Base-by-base conservation (phyloP, 352 stramenopile species). In the Thraustochytrium sp. region DNA sequence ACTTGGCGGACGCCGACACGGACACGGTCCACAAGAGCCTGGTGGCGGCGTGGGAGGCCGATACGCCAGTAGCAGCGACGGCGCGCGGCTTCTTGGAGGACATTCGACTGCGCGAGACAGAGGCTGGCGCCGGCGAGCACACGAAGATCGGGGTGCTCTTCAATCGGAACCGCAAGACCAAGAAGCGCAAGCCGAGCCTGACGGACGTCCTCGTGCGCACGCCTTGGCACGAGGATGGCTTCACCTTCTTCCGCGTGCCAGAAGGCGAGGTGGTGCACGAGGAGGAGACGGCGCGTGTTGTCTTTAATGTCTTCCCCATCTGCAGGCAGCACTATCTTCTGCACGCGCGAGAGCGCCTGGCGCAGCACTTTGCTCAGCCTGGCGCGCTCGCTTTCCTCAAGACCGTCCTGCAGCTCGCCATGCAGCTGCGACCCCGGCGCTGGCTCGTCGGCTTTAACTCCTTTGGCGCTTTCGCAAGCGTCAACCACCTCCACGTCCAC, bases 401-500 rank as follows among this genome's bases (percentile, higher is more conserved):
- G 16, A 16, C 36, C 8, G 21, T 31, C 9, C 23, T 72, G 34
- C 36, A 44, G 8, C 21, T 72, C 13, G 59, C 59, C 9, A 1
- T 72, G 9, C 26, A 72, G 26, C 59, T 72, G 11, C 59, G 59
- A 13, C 9, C 34, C 16, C 16, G 46, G 16, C 34, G 59, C 34
- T 77, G 65, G 65, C 8, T 77, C 29, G 11, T 77, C 13, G 46
- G 9, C 46, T 77, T 77, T 26, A 77, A 62, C 46, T 77, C 65
- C 36, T 77, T 77, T 26, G 65, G 65, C 2, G 36, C 65, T 23
- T 77, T 77, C 64, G 65, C 65, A n/a, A 77, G 65, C 46, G 65
- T 77, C 42, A 77, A 77, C 42, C 65, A 77, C 65, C 31, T 77
- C 23, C 65, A 77, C 37, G 36, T 36, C 0, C 65, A 77, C 29